phyloP scores from a whole-genome alignment of 1,284 basidiomycete genomes.

The Trichosporon coremiiforme region DNA sequence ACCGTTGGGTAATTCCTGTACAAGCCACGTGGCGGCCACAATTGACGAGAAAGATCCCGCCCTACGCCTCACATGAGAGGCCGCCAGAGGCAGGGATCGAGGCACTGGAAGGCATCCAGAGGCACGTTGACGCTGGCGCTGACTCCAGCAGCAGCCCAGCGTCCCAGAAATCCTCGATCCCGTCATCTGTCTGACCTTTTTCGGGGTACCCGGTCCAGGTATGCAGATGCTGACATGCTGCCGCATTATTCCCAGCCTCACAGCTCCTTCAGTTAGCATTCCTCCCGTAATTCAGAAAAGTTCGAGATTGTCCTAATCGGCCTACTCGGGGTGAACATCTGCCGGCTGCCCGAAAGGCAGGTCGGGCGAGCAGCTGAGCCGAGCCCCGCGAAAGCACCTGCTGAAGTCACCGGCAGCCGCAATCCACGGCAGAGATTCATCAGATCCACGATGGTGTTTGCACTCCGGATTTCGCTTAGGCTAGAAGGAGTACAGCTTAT shows the following conservation, averaged over 20 bases:
- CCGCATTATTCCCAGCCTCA: not conserved
- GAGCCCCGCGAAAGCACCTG: not conserved
- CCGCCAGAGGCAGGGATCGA: not conserved
- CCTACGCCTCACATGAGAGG: not conserved
- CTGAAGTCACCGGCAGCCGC: slow-evolving; percentile 1
- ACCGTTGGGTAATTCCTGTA: too few relatives aligned
- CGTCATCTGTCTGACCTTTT: not conserved
- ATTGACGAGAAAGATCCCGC: too few relatives aligned
- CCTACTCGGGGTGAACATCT: not conserved
- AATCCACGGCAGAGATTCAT: not conserved
- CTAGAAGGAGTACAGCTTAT: too few relatives aligned
- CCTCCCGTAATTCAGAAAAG: not conserved
- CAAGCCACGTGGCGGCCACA: not conserved
- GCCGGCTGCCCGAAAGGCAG: not conserved
- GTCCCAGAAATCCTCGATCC: not conserved
- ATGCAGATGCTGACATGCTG: not conserved
- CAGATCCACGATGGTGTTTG: too few relatives aligned
- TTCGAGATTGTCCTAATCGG: not conserved
- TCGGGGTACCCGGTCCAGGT: slow-evolving; percentile 1
- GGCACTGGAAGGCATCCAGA: not conserved
- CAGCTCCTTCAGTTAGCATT: not conserved
- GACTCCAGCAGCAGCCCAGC: not conserved
- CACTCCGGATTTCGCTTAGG: too few relatives aligned
- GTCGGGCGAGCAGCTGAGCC: not conserved
- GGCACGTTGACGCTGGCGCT: not conserved